Conservation (phyloP, 768 basidiomycete genomes). For the Calocybe indica region DNA sequence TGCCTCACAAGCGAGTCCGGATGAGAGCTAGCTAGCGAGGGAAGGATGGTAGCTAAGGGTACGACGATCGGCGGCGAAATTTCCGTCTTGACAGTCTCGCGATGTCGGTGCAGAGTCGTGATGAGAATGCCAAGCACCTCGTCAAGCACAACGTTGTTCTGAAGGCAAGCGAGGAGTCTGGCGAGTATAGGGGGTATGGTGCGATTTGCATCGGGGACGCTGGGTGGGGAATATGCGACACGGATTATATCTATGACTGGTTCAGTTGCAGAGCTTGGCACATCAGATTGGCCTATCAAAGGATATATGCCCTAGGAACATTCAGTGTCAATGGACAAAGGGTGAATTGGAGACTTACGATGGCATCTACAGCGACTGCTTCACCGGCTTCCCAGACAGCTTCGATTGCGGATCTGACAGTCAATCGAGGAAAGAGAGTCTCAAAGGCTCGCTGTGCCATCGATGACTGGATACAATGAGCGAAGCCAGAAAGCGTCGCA, state of each 20-base stretch:
- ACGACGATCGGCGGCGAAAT: constrained; percentile 27
- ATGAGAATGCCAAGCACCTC: constrained; percentile 50
- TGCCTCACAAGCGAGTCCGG: constrained; percentile 54
- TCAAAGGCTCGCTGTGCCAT: constrained; percentile 44
- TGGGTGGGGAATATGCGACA: constrained; percentile 25
- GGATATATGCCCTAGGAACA: constrained; percentile 27
- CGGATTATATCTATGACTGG: constrained; percentile 18
- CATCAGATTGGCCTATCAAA: too few relatives aligned
- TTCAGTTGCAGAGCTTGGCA: too few relatives aligned
- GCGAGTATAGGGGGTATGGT: constrained; percentile 30
- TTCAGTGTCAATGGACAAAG: not conserved
- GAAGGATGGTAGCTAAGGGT: constrained; percentile 39
- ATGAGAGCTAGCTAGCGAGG: constrained; percentile 55
- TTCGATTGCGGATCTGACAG: constrained; percentile 22
- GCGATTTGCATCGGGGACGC: constrained; percentile 8
- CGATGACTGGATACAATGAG: constrained; percentile 32
- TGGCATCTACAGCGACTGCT: constrained; percentile 23
- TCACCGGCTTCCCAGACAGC: constrained; percentile 36
- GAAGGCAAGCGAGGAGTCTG: constrained; percentile 42
- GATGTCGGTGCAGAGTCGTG: constrained; percentile 10
- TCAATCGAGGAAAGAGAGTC: constrained; percentile 37
- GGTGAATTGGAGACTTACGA: constrained; percentile 28
- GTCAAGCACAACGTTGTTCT: constrained; percentile 48
- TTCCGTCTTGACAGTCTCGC: constrained; percentile 32
- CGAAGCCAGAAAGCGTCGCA: constrained; percentile 25